Evolutionary conservation across 345 rosid species (phyloP).

Genomic region (Eucalyptus curtisii): DNA sequence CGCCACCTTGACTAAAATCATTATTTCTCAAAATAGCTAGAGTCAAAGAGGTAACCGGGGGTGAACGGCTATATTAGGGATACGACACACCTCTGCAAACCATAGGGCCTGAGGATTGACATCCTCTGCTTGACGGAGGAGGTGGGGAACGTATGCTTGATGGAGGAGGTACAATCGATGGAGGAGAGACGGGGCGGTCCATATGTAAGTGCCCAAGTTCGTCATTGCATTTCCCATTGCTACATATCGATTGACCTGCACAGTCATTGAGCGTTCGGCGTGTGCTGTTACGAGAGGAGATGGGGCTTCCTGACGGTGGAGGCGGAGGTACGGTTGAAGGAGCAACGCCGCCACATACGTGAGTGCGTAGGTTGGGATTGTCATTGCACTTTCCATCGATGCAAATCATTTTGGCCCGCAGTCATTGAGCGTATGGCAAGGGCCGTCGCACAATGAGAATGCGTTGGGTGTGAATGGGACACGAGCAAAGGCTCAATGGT

Average conservation of each 20-base stretch:
- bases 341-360: not conserved
- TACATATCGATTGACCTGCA: slow-evolving; percentile 18
- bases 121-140: not conserved
- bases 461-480: not conserved
- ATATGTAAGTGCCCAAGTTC: slow-evolving; percentile 13
- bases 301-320: not conserved
- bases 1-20: slow-evolving; percentile 17
- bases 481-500: not conserved
- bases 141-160: not conserved
- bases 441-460: slow-evolving; percentile 7
- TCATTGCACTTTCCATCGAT: slow-evolving; percentile 14
- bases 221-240: slow-evolving; percentile 13
- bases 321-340: not conserved
- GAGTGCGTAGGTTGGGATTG: slow-evolving; percentile 11
- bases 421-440: slow-evolving; percentile 3
- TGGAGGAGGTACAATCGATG: not conserved
- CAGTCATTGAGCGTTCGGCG: slow-evolving; percentile 7
- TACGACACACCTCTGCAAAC: not conserved
- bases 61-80: slow-evolving; percentile 9
- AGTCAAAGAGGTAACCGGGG: slow-evolving; percentile 2
- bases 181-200: not conserved
- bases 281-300: slow-evolving; percentile 4
- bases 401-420: slow-evolving; percentile 28
- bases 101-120: slow-evolving; percentile 3
- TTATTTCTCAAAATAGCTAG: slow-evolving; percentile 9